These are phyloP conservation scores for Brasenia schreberi DNA, from an alignment of 164 flowering plant species.

Conservation along the genomic window DNA sequence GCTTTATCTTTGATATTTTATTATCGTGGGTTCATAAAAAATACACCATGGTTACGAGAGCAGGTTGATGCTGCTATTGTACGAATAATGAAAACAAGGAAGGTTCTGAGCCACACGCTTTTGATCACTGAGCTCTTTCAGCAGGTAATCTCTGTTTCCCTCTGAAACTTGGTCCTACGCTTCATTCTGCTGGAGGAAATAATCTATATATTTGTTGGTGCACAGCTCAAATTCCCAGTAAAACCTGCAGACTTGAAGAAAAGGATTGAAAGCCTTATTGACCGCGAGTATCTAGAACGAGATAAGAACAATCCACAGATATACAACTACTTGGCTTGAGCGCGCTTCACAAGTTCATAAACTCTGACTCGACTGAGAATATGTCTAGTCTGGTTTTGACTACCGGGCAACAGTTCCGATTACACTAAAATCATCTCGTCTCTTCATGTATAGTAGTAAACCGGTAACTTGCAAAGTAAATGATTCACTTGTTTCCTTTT, in stretches of 20 bases:
- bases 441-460: not conserved
- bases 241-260: conserved; percentile 96
- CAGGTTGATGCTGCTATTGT: conserved; percentile 99
- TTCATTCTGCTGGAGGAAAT: not conserved
- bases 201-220: not conserved
- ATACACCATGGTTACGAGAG: not conserved
- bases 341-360: not conserved
- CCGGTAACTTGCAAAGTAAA: not conserved
- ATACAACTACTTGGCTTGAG: conserved; percentile 86
- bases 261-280: conserved; percentile 91
- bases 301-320: conserved; percentile 96
- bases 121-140: conserved; percentile 97
- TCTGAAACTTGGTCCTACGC: not conserved
- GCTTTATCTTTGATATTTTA: too few relatives aligned
- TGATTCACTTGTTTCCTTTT: not conserved
- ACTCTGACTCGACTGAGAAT: not conserved
- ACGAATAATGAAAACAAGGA: conserved; percentile 98
- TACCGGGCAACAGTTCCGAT: not conserved
- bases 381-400: not conserved
- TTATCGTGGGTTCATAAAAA: not conserved
- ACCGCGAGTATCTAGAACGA: conserved; percentile 91
- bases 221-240: conserved; percentile 93
- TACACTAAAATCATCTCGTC: not conserved
- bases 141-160: conserved; percentile 42
- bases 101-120: conserved; percentile 94